Conservation (phyloP, 768 basidiomycete species). For the Leccinum boreale region DNA sequence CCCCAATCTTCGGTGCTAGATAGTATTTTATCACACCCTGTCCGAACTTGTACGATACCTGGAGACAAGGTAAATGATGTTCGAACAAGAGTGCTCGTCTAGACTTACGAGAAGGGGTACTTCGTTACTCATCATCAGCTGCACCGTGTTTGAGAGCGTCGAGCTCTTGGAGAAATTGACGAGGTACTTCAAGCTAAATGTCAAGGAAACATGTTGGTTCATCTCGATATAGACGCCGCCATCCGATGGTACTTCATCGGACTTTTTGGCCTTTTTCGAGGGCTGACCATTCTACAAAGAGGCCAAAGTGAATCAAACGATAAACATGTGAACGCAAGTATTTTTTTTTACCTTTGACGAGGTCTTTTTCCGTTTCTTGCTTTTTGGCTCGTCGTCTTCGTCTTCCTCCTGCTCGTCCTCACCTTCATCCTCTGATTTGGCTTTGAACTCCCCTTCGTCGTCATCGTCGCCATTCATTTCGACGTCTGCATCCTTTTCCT, state of each 20-base stretch:
- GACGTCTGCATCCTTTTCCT: conserved; percentile 39
- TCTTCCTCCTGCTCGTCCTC: conserved; percentile 50
- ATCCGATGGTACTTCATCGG: conserved; percentile 49
- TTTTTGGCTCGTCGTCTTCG: conserved; percentile 47
- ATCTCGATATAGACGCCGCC: conserved; percentile 77
- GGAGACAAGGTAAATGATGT: background rate
- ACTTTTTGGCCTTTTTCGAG: conserved; percentile 59
- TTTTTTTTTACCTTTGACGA: conserved; percentile 41
- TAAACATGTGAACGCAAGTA: background rate
- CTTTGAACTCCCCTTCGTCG: conserved; percentile 40
- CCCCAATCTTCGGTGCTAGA: conserved; percentile 93
- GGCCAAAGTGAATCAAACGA: background rate
- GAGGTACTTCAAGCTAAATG: conserved; percentile 96
- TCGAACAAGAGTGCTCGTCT: background rate
- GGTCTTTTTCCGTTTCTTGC: conserved; percentile 69
- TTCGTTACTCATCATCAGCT: conserved; percentile 88
- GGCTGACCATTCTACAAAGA: conserved; percentile 33
- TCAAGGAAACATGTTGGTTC: conserved; percentile 87
- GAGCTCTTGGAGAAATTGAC: conserved; percentile 94
- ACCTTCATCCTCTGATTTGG: conserved; percentile 43
- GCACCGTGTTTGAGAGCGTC: conserved; percentile 65
- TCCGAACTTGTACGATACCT: conserved; percentile 89
- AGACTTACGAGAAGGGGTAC: conserved; percentile 77
- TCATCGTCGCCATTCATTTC: conserved; percentile 52
- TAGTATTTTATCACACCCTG: conserved; percentile 92